phyloP scores from a whole-genome alignment of 345 rosid genomes.

The Acer negundo region DNA sequence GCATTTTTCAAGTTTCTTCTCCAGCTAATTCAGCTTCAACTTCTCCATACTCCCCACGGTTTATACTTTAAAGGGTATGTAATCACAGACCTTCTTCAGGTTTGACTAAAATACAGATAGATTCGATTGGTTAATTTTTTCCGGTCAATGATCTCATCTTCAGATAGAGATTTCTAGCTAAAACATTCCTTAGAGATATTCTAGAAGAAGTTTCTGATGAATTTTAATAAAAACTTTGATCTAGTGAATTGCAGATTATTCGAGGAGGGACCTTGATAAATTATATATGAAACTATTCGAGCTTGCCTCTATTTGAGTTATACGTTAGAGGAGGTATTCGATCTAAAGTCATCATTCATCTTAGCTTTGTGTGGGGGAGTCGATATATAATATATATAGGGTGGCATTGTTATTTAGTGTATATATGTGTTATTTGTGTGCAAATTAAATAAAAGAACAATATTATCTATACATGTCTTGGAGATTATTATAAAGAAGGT shows the following conservation, averaged over 20 bases:
- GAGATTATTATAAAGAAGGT: background rate
- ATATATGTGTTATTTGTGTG: background rate
- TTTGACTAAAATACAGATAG: background rate
- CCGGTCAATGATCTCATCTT: no score
- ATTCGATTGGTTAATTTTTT: no score
- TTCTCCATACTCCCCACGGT: slow-evolving; percentile 17
- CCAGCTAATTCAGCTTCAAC: slow-evolving; percentile 4
- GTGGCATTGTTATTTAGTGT: background rate
- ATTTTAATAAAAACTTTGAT: no score
- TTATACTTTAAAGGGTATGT: slow-evolving; percentile 1
- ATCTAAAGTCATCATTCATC: background rate
- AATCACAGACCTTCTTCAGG: background rate
- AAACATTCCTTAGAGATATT: background rate
- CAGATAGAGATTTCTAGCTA: background rate
- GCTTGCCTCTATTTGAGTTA: background rate
- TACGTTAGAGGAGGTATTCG: background rate
- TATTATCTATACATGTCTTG: background rate
- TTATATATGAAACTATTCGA: background rate
- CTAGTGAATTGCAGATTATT: background rate
- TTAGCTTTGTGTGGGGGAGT: background rate
- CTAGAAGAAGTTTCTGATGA: background rate
- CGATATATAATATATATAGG: background rate
- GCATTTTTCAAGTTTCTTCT: slow-evolving; percentile 28
- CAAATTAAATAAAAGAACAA: background rate
- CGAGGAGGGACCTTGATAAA: background rate